Evolutionary conservation across 306 rosid species (phyloP).

Genomic region (Cucurbita moschata): DNA sequence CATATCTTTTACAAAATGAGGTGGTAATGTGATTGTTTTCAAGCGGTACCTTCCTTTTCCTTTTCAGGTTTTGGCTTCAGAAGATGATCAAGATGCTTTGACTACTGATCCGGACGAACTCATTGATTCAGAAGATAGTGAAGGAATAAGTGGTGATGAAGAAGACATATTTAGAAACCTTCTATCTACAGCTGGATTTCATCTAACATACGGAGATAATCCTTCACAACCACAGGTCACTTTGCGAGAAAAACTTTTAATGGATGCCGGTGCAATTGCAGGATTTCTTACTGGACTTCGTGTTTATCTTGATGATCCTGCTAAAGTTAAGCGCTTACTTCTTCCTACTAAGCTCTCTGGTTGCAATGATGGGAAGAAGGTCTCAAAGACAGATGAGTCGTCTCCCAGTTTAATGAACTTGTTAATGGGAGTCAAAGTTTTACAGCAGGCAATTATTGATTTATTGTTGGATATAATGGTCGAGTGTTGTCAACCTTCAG

Average conservation of each 20-base stretch:
- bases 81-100: slow-evolving; percentile 94
- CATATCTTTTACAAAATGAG: background rate
- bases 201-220: slow-evolving; percentile 89
- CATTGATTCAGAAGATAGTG: slow-evolving; percentile 89
- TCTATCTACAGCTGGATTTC: slow-evolving; percentile 96
- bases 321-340: slow-evolving; percentile 92
- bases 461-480: slow-evolving; percentile 97
- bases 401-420: slow-evolving; percentile 97
- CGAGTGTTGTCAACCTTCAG: slow-evolving; percentile 96
- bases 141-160: slow-evolving; percentile 93
- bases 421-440: slow-evolving; percentile 95
- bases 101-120: slow-evolving; percentile 97
- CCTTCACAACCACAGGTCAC: slow-evolving; percentile 96
- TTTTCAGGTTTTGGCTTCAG: slow-evolving; percentile 82
- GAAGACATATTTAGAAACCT: slow-evolving; percentile 92
- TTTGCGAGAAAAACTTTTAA: slow-evolving; percentile 80
- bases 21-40: slow-evolving; percentile 17
- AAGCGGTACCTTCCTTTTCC: slow-evolving; percentile 7
- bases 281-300: slow-evolving; percentile 97
- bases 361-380: slow-evolving; percentile 67
- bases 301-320: slow-evolving; percentile 98
- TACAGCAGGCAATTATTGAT: slow-evolving; percentile 96
- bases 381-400: slow-evolving; percentile 56
- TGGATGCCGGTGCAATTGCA: slow-evolving; percentile 99
- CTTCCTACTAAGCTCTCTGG: slow-evolving; percentile 90